phyloP scores from a whole-genome alignment of 169 alveolate species.

The Cryptosporidium xiaoi region DNA sequence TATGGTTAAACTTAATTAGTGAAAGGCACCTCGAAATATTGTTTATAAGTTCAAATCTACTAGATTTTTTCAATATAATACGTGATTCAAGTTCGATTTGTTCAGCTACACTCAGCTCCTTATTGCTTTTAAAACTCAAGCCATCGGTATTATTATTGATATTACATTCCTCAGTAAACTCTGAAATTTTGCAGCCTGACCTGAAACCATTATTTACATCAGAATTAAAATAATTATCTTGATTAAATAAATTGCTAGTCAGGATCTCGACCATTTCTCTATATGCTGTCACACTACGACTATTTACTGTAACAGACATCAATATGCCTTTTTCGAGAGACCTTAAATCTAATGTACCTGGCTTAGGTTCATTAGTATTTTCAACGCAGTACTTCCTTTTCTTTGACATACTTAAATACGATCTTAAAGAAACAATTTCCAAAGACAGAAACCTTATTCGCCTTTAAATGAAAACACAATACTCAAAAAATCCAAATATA shows the following conservation, averaged over 20 bases:
- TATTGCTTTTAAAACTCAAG: neutral
- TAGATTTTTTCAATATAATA: neutral
- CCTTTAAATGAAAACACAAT: too few species aligned
- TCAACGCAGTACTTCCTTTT: constrained; percentile 21
- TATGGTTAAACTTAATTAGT: constrained; percentile 21
- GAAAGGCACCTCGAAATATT: constrained; percentile 53
- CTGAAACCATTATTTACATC: too few species aligned
- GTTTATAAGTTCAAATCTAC: constrained; percentile 19
- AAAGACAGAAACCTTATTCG: too few species aligned
- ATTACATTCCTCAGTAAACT: too few species aligned
- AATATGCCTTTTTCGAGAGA: constrained; percentile 31
- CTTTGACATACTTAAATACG: neutral
- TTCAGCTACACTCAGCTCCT: constrained; percentile 9
- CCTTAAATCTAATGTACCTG: constrained; percentile 5
- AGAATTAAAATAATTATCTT: neutral
- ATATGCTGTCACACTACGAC: constrained; percentile 24
- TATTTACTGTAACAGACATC: constrained; percentile 59
- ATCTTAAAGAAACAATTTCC: too few species aligned
- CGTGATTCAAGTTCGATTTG: constrained; percentile 11
- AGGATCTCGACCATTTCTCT: constrained; percentile 33
- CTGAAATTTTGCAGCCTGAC: too few species aligned
- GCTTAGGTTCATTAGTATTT: neutral
- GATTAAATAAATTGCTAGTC: neutral
- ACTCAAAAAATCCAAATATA: too few species aligned
- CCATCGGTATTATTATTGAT: neutral